phyloP scores from a whole-genome alignment of 1,284 basidiomycete species.

The Apiotrichum akiyoshidainum region DNA sequence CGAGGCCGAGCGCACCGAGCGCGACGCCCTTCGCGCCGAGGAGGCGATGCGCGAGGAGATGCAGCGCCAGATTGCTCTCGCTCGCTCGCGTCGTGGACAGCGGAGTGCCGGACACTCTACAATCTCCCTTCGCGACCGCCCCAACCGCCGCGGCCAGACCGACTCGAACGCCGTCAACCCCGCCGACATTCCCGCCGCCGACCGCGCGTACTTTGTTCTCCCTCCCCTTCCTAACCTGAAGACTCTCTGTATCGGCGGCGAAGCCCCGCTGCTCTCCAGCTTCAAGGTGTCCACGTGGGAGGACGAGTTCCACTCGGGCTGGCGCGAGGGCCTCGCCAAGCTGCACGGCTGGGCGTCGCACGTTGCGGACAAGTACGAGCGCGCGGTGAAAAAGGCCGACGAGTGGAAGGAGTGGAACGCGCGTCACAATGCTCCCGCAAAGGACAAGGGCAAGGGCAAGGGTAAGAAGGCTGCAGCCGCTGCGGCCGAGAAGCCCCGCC shows the following conservation, averaged over 20 bases:
- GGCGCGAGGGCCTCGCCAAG: conserved; percentile 45
- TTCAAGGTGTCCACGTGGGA: conserved; percentile 42
- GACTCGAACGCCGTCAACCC: conserved; percentile 14
- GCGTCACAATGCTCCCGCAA: not conserved
- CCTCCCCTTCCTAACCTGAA: conserved; percentile 46
- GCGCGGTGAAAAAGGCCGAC: conserved; percentile 42
- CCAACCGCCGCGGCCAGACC: conserved; percentile 20
- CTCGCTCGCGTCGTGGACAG: conserved; percentile 41
- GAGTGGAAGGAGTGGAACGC: conserved; percentile 33
- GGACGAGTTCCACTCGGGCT: conserved; percentile 46
- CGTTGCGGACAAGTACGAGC: conserved; percentile 48
- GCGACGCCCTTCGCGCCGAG: conserved; percentile 16
- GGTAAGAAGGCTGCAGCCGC: conserved; percentile 35
- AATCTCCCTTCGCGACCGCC: conserved; percentile 45
- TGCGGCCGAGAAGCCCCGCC: conserved; percentile 25
- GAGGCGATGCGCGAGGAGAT: conserved; percentile 27
- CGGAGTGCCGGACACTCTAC: conserved; percentile 45
- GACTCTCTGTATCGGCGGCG: conserved; percentile 48
- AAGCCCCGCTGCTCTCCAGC: conserved; percentile 34
- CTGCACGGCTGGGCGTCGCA: conserved; percentile 46
- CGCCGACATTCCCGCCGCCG: conserved; percentile 31
- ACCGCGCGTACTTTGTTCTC: conserved; percentile 46
- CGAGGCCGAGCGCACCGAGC: conserved; percentile 15
- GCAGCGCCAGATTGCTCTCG: conserved; percentile 30
- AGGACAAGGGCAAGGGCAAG: conserved; percentile 27